A percentile compares a stretch with the other conserved stretches of the same genome.
phyloP scores from a whole-genome alignment of 2,329 filamentous ascomycete species.

The Botryosphaeria dothidea region DNA sequence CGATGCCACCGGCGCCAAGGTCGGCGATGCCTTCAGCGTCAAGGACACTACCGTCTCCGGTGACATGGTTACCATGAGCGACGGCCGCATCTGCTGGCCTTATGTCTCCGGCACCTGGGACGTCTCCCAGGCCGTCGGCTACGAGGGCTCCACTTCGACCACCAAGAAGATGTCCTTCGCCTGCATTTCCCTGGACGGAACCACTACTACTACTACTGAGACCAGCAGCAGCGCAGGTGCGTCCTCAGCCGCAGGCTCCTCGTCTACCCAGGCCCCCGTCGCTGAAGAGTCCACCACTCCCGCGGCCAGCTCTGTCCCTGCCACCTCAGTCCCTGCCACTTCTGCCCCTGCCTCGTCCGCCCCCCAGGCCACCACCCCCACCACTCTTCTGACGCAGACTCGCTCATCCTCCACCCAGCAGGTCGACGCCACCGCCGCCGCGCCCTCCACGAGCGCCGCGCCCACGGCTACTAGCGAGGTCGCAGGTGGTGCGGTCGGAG shows the following conservation, averaged over 20 bases:
- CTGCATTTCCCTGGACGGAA: slow-evolving; percentile 41
- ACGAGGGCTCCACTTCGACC: slow-evolving; percentile 24
- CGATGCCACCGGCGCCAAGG: slow-evolving; percentile 50
- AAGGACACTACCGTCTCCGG: slow-evolving; percentile 60
- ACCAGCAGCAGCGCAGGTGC: slow-evolving; percentile 21
- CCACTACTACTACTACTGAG: slow-evolving; percentile 21
- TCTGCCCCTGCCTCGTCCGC: slow-evolving; percentile 12
- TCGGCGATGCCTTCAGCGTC: slow-evolving; percentile 54
- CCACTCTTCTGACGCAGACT: slow-evolving; percentile 19
- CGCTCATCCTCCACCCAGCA: slow-evolving; percentile 10
- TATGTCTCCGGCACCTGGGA: slow-evolving; percentile 60
- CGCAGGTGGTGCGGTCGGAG: not conserved
- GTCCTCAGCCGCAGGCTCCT: slow-evolving; percentile 21
- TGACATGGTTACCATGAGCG: slow-evolving; percentile 62
- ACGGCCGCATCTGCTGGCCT: slow-evolving; percentile 63
- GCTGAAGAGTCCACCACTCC: slow-evolving; percentile 4
- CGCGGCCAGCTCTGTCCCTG: not conserved
- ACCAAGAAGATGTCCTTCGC: slow-evolving; percentile 56
- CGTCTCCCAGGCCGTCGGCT: slow-evolving; percentile 37
- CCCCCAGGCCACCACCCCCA: not conserved
- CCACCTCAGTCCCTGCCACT: slow-evolving; percentile 6
- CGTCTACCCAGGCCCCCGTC: slow-evolving; percentile 16
- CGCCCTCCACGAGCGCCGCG: slow-evolving; percentile 1
- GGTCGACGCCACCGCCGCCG: slow-evolving; percentile 15
- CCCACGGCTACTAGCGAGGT: slow-evolving; percentile 5